phyloP scores from a whole-genome alignment of 164 flowering plant species.

The Cinnamomum chago region DNA sequence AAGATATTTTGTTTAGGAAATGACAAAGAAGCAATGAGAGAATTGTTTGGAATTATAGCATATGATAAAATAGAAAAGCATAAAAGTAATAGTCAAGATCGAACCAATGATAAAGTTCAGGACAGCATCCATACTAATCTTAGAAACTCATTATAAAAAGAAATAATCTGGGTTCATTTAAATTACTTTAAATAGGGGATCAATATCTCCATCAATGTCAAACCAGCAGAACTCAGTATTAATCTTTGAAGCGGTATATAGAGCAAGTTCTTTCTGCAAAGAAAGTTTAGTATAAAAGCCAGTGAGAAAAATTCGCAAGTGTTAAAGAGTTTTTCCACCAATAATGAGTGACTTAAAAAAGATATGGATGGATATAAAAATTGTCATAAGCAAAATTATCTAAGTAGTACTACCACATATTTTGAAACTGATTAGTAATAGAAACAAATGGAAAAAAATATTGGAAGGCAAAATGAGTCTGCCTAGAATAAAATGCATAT shows the following conservation, averaged over 20 bases:
- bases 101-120: background rate
- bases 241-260: constrained; percentile 82
- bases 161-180: background rate
- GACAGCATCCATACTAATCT: background rate
- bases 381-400: no score
- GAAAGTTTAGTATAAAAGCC: constrained; percentile 1
- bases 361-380: background rate
- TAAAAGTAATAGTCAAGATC: background rate
- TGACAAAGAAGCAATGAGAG: no score
- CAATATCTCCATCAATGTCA: constrained; percentile 89
- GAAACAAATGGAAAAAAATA: no score
- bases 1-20: background rate
- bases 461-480: no score
- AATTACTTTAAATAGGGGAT: constrained; percentile 91
- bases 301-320: background rate
- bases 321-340: background rate
- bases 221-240: constrained; percentile 76
- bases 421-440: no score
- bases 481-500: background rate
- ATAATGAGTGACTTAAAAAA: background rate
- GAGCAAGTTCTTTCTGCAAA: constrained; percentile 90
- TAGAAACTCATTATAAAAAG: background rate
- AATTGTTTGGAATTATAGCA: no score
- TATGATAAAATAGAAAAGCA: background rate
- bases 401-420: background rate